phyloP scores from a whole-genome alignment of 176 grass and related monocot genomes.

The Oryza australiensis region DNA sequence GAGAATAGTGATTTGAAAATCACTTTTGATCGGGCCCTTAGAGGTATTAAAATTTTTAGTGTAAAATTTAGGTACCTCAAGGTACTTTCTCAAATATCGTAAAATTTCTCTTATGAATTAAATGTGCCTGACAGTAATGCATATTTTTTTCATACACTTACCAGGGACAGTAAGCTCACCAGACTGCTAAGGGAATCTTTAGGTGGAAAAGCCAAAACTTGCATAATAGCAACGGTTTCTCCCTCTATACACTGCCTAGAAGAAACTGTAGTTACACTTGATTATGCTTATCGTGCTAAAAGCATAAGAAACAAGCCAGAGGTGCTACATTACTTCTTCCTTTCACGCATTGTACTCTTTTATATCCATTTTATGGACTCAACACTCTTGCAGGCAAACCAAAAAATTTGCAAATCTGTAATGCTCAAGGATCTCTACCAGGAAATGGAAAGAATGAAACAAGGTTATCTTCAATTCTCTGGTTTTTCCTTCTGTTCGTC shows the following conservation, averaged over 20 bases:
- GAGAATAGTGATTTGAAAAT: too few species aligned
- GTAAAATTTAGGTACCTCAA: too few species aligned
- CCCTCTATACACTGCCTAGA: constrained; percentile 70
- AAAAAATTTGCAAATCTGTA: constrained; percentile 65
- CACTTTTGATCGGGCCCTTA: too few species aligned
- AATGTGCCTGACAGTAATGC: constrained; percentile 4
- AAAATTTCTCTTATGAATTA: too few species aligned
- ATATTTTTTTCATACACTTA: constrained; percentile 38
- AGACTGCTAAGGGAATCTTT: constrained; percentile 93
- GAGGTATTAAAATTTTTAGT: too few species aligned
- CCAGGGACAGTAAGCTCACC: constrained; percentile 90
- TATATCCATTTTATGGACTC: constrained; percentile 24
- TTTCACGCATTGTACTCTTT: constrained; percentile 1
- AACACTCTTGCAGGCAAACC: constrained; percentile 62
- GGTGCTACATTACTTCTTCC: constrained; percentile 56
- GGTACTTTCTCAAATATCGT: too few species aligned
- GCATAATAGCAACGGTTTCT: constrained; percentile 91
- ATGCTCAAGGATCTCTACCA: constrained; percentile 78
- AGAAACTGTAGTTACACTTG: constrained; percentile 87
- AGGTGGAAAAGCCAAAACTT: constrained; percentile 95
- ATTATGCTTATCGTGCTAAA: constrained; percentile 89
- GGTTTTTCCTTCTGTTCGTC: constrained; percentile 21
- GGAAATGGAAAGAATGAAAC: constrained; percentile 91
- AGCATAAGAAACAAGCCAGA: constrained; percentile 85
- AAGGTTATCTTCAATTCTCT: constrained; percentile 48